Conservation (phyloP, 306 rosid genomes). For the Cicer judaicum region DNA sequence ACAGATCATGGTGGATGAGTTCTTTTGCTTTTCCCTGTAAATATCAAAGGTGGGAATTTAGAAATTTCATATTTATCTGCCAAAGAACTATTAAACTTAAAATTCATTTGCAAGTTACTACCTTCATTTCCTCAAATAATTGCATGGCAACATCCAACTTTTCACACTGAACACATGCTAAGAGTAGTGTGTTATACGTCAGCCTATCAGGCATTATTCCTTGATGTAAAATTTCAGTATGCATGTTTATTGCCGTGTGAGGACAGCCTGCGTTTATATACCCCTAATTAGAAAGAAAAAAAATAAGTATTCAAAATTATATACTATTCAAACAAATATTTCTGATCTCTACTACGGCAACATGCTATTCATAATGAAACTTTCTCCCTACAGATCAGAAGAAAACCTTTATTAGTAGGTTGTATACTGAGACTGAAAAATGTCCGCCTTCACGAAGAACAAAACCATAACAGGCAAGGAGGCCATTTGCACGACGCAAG, state of each 20-base stretch:
- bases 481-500: conserved; percentile 86
- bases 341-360: conserved; percentile 17
- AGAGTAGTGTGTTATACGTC: conserved; percentile 81
- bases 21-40: conserved; percentile 61
- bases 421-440: conserved; percentile 65
- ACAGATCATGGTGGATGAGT: conserved; percentile 49
- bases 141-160: conserved; percentile 69
- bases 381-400: conserved; percentile 42
- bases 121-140: conserved; percentile 85
- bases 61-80: conserved; percentile 38
- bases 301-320: conserved; percentile 11
- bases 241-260: conserved; percentile 61
- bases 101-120: conserved; percentile 54
- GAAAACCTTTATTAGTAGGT: conserved; percentile 81
- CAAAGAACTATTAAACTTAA: conserved; percentile 56
- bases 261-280: conserved; percentile 74
- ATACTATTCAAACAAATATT: neutral
- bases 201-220: conserved; percentile 75
- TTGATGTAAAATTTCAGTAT: conserved; percentile 57
- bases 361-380: conserved; percentile 7
- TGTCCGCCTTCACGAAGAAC: conserved; percentile 72
- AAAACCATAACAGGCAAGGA: conserved; percentile 79
- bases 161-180: conserved; percentile 69
- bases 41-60: conserved; percentile 32
- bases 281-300: conserved; percentile 60